Evolutionary conservation across 345 rosid species (phyloP).

Genomic region (Ailanthus altissimus): DNA sequence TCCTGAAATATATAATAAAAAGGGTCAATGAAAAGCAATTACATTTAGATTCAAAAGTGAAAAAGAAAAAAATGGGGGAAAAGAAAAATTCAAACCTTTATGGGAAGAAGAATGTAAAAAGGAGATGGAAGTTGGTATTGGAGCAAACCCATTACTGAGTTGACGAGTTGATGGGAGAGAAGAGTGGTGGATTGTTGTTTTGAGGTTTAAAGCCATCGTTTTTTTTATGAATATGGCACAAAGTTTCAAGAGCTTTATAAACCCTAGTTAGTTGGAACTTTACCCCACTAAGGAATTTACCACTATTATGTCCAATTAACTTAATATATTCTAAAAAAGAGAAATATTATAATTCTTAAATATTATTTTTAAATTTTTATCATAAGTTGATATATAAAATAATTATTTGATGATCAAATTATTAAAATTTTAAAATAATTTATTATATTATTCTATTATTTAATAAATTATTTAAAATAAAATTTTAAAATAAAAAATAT

Average conservation of each 20-base stretch:
- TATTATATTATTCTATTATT: too few species aligned
- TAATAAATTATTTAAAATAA: too few species aligned
- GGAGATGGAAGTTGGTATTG: conserved; percentile 1
- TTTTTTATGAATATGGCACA: background rate
- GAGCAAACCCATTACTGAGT: background rate
- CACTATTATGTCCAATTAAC: too few species aligned
- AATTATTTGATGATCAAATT: too few species aligned
- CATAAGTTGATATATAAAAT: too few species aligned
- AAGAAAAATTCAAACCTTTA: conserved; percentile 28
- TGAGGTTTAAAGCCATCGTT: conserved; percentile 16
- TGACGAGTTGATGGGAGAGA: conserved; percentile 9
- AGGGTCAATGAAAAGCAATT: background rate
- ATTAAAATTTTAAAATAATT: too few species aligned
- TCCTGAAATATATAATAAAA: conserved; percentile 20
- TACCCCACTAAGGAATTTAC: too few species aligned
- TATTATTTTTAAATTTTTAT: too few species aligned
- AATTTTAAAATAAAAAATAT: too few species aligned
- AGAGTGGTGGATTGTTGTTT: background rate
- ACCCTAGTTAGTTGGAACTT: background rate
- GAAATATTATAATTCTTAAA: too few species aligned
- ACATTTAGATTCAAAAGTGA: background rate
- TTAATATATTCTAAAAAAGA: too few species aligned
- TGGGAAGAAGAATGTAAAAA: conserved; percentile 7
- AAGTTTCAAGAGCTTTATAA: background rate
- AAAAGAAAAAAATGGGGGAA: background rate